phyloP scores from a whole-genome alignment of 192 early-diverging fungal genomes.

The Pilaira anomala region DNA sequence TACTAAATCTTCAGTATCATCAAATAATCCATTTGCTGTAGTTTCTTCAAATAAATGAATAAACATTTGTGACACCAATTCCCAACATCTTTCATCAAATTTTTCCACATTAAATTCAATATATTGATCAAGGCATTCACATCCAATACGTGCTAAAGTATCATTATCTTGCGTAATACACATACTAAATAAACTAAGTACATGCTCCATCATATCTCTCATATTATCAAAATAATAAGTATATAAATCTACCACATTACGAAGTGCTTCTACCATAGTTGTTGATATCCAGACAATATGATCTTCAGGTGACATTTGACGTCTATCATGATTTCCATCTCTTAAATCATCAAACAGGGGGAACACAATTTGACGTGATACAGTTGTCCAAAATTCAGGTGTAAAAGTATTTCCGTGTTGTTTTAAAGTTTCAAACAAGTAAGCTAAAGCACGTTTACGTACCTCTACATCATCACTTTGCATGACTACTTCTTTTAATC shows the following conservation, averaged over 20 bases:
- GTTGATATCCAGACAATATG: conserved; percentile 91
- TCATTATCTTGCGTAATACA: conserved; percentile 95
- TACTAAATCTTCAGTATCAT: conserved; percentile 39
- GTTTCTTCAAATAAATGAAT: conserved; percentile 74
- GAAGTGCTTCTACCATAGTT: conserved; percentile 88
- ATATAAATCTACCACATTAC: conserved; percentile 84
- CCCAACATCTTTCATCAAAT: conserved; percentile 73
- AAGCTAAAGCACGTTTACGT: conserved; percentile 75
- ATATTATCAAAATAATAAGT: conserved; percentile 71
- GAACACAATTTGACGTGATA: conserved; percentile 83
- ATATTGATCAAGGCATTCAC: conserved; percentile 86
- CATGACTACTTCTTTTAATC: conserved; percentile 88
- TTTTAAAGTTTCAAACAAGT: conserved; percentile 84
- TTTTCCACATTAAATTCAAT: conserved; percentile 75
- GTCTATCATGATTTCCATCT: conserved; percentile 40
- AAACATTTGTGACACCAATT: conserved; percentile 66
- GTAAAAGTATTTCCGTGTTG: conserved; percentile 72
- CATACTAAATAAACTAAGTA: conserved; percentile 75
- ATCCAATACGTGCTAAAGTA: conserved; percentile 83
- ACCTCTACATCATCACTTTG: conserved; percentile 89
- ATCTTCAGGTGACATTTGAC: conserved; percentile 80
- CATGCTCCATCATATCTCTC: conserved; percentile 67
- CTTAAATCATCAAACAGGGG: conserved; percentile 87
- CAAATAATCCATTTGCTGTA: conserved; percentile 71
- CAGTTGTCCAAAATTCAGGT: conserved; percentile 74